phyloP scores from a whole-genome alignment of 140 eudicot species.

The Anethum foeniculum region DNA sequence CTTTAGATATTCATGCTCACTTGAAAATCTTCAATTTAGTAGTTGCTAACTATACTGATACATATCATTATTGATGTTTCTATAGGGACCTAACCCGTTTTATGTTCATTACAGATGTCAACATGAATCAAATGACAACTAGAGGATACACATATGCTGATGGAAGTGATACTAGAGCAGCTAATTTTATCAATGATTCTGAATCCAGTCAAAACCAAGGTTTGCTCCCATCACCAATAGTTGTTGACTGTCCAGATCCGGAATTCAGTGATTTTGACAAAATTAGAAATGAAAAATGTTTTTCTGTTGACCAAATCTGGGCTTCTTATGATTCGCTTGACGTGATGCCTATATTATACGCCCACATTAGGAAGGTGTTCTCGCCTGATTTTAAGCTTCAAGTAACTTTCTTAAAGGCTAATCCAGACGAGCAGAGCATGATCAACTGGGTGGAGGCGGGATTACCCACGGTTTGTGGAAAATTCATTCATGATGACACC shows the following conservation, averaged over 20 bases:
- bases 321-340: background rate
- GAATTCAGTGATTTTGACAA: constrained; percentile 23
- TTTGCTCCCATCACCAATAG: constrained; percentile 10
- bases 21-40: background rate
- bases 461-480: background rate
- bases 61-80: background rate
- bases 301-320: background rate
- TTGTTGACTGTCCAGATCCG: background rate
- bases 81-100: background rate
- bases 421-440: background rate
- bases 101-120: constrained; percentile 6
- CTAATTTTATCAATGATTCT: constrained; percentile 11
- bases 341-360: background rate
- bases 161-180: constrained; percentile 13
- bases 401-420: background rate
- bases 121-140: constrained; percentile 9
- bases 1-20: background rate
- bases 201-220: constrained; percentile 23
- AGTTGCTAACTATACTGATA: background rate
- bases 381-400: background rate
- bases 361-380: background rate
- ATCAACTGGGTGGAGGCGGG: background rate
- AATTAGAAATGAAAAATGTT: background rate
- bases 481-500: background rate
- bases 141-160: constrained; percentile 17